Evolutionary conservation across 2,329 filamentous ascomycete genomes (phyloP).

Genomic region (Fusarium caatingaense): DNA sequence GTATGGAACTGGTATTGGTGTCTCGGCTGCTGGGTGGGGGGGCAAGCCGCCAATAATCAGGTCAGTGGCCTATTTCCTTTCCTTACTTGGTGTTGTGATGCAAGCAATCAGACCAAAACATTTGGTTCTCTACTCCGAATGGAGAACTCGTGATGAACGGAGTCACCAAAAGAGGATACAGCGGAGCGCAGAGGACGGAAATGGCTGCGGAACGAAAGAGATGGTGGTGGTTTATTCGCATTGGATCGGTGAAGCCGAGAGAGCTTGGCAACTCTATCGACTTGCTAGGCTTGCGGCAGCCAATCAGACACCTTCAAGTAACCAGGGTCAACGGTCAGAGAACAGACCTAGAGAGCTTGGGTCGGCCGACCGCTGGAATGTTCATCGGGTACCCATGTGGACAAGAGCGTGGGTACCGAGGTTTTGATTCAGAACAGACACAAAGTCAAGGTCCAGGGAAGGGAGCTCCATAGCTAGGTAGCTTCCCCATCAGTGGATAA

Average conservation of each 20-base stretch:
- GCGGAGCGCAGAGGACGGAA: constrained; percentile 34
- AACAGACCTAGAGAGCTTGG: constrained; percentile 22
- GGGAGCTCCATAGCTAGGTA: background rate
- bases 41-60: background rate
- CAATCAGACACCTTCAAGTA: constrained; percentile 30
- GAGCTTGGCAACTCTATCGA: constrained; percentile 46
- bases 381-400: constrained; percentile 24
- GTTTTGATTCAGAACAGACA: constrained; percentile 7
- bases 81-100: constrained; percentile 15
- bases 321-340: constrained; percentile 27
- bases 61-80: background rate
- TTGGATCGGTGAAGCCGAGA: constrained; percentile 47
- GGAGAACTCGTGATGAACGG: constrained; percentile 31
- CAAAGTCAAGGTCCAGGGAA: background rate
- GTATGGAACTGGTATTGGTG: background rate
- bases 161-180: constrained; percentile 32
- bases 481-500: constrained; percentile 11
- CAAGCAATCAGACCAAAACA: constrained; percentile 20
- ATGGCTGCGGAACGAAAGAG: constrained; percentile 27
- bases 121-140: constrained; percentile 18
- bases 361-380: constrained; percentile 45
- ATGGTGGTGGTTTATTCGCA: constrained; percentile 33
- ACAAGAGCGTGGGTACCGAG: constrained; percentile 32
- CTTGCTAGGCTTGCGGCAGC: constrained; percentile 1
- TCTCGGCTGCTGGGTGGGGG: constrained; percentile 2